Evolutionary conservation across 2,329 filamentous ascomycete species (phyloP).

Genomic region (Ascocoryne sarcoides): DNA sequence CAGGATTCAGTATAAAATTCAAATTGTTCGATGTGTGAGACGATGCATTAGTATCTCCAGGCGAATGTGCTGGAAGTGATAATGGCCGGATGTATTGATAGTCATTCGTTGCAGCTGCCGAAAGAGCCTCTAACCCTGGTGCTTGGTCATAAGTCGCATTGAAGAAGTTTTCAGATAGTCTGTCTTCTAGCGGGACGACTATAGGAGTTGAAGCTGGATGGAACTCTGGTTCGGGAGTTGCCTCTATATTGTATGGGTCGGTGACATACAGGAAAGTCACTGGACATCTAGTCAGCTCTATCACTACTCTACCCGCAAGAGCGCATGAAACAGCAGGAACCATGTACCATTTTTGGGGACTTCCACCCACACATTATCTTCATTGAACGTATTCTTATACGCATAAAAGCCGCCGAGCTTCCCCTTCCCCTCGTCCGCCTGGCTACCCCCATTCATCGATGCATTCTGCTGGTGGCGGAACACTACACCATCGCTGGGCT

Average conservation of each 20-base stretch:
- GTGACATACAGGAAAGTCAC: constrained; percentile 55
- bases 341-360: constrained; percentile 46
- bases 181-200: constrained; percentile 14
- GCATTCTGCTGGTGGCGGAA: constrained; percentile 64
- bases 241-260: constrained; percentile 49
- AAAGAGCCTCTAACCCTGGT: constrained; percentile 45
- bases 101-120: constrained; percentile 39
- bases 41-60: constrained; percentile 14
- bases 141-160: constrained; percentile 29
- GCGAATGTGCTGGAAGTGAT: constrained; percentile 14
- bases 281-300: constrained; percentile 6
- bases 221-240: constrained; percentile 30
- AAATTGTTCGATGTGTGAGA: constrained; percentile 35
- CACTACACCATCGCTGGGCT: constrained; percentile 52
- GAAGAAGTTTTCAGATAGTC: constrained; percentile 17
- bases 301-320: no score
- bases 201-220: constrained; percentile 8
- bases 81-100: constrained; percentile 27
- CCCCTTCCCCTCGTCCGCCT: constrained; percentile 30
- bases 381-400: constrained; percentile 56
- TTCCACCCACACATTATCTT: constrained; percentile 52
- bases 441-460: constrained; percentile 49
- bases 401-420: constrained; percentile 52
- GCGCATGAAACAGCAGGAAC: neutral
- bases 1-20: constrained; percentile 45